A percentile compares a stretch with the other conserved stretches of the same genome.
Conservation (phyloP, 1,284 basidiomycete species). For the Cystobasidium pallidum region DNA sequence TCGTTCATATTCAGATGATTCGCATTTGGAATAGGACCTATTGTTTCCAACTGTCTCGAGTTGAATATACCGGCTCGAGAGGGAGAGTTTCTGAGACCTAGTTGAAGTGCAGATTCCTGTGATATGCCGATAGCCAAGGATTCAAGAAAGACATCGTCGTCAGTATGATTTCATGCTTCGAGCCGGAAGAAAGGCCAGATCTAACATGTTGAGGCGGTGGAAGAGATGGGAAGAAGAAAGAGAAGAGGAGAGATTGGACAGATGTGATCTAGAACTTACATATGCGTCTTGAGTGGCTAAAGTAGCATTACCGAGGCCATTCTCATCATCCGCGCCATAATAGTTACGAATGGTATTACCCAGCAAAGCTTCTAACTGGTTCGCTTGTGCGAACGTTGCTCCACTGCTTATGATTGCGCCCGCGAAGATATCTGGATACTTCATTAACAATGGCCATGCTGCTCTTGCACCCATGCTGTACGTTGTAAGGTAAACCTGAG, state of each 20-base stretch:
- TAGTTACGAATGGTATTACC: constrained; percentile 39
- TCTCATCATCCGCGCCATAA: constrained; percentile 37
- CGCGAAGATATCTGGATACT: constrained; percentile 37
- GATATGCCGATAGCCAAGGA: too few species aligned
- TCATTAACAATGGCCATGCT: constrained; percentile 28
- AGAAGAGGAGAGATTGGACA: too few species aligned
- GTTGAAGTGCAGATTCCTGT: constrained; percentile 1
- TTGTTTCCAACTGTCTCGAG: constrained; percentile 11
- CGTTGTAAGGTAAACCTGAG: constrained; percentile 38
- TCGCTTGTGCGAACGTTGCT: constrained; percentile 22
- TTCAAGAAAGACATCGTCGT: too few species aligned
- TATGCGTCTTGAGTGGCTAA: constrained; percentile 26
- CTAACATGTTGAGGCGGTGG: neutral
- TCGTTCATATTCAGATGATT: constrained; percentile 37
- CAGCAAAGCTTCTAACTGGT: constrained; percentile 22
- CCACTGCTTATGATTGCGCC: constrained; percentile 41
- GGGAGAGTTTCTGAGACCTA: constrained; percentile 2
- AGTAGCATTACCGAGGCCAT: constrained; percentile 17
- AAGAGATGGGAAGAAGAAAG: too few species aligned
- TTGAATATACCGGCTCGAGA: neutral
- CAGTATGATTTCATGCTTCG: too few species aligned
- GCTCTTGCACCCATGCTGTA: constrained; percentile 40
- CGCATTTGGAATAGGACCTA: constrained; percentile 36
- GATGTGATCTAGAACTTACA: constrained; percentile 9
- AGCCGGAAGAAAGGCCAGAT: too few species aligned